Conservation (phyloP, 148 eudicot genomes). For the Rhododendron kiyosumense region DNA sequence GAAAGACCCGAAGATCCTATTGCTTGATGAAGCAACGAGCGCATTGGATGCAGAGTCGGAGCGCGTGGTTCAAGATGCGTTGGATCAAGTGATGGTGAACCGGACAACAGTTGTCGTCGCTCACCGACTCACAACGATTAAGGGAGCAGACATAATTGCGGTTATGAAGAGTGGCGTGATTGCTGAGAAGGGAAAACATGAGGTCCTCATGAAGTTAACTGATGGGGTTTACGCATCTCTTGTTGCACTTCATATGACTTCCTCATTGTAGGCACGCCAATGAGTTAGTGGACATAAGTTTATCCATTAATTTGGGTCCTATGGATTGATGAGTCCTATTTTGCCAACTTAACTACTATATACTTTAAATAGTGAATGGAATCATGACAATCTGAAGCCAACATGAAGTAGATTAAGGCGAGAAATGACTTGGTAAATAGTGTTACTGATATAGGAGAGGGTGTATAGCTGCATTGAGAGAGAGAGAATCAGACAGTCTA, state of each 20-base stretch:
- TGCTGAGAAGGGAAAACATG: conserved; percentile 74
- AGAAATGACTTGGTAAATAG: not conserved
- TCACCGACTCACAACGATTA: conserved; percentile 59
- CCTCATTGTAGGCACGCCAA: not conserved
- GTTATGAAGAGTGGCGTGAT: conserved; percentile 67
- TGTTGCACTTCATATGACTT: conserved; percentile 50
- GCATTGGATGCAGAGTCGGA: conserved; percentile 81
- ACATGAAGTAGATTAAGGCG: not conserved
- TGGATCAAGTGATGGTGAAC: conserved; percentile 62
- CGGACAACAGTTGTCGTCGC: conserved; percentile 82
- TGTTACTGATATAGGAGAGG: not conserved
- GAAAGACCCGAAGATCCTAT: conserved; percentile 60
- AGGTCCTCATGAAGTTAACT: conserved; percentile 46
- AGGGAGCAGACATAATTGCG: conserved; percentile 60
- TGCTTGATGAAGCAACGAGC: conserved; percentile 87
- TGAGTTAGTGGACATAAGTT: not conserved
- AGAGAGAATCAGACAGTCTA: not conserved
- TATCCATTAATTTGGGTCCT: not conserved
- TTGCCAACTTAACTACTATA: not conserved
- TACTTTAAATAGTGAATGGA: not conserved
- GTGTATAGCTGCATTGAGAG: not conserved
- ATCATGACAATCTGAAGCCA: not conserved
- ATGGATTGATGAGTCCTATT: not conserved
- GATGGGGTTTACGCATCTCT: conserved; percentile 72
- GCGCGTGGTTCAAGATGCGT: conserved; percentile 72